These are phyloP conservation scores for Conringia planisiliqua DNA, from an alignment of 345 rosid genomes.

Conservation along the genomic window DNA sequence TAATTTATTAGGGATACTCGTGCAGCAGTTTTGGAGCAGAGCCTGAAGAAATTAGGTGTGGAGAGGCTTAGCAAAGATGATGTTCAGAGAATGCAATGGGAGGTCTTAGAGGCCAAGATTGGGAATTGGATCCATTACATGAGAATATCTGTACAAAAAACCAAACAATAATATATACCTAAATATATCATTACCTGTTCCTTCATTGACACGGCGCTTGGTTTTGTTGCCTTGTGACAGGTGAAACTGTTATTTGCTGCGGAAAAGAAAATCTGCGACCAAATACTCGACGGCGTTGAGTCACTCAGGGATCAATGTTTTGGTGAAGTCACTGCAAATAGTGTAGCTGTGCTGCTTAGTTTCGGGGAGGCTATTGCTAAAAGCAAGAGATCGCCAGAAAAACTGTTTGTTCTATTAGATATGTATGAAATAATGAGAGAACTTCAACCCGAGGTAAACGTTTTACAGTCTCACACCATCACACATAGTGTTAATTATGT, in stretches of 20 bases:
- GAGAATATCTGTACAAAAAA: constrained; percentile 74
- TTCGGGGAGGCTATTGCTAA: constrained; percentile 95
- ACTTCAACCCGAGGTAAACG: constrained; percentile 77
- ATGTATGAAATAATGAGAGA: constrained; percentile 99
- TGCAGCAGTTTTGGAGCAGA: constrained; percentile 84
- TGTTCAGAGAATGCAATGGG: constrained; percentile 99
- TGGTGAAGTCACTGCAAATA: constrained; percentile 79
- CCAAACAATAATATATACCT: not conserved
- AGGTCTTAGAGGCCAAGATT: constrained; percentile 92
- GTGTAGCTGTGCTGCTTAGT: constrained; percentile 81
- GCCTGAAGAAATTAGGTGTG: constrained; percentile 82
- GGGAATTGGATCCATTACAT: constrained; percentile 96
- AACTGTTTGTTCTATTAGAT: constrained; percentile 83
- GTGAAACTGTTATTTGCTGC: constrained; percentile 82
- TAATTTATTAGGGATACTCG: constrained; percentile 65
- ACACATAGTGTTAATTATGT: not conserved
- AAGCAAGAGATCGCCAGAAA: constrained; percentile 98
- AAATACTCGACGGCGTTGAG: constrained; percentile 67
- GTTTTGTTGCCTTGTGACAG: constrained; percentile 46
- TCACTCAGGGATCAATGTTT: constrained; percentile 81
- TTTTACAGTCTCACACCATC: constrained; percentile 14
- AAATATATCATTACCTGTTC: not conserved
- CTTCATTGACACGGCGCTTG: not conserved
- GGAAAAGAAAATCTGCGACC: constrained; percentile 87
- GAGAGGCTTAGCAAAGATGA: constrained; percentile 96